Evolutionary conservation across 495 filamentous ascomycete species (phyloP).

Genomic region (Podospora conica): DNA sequence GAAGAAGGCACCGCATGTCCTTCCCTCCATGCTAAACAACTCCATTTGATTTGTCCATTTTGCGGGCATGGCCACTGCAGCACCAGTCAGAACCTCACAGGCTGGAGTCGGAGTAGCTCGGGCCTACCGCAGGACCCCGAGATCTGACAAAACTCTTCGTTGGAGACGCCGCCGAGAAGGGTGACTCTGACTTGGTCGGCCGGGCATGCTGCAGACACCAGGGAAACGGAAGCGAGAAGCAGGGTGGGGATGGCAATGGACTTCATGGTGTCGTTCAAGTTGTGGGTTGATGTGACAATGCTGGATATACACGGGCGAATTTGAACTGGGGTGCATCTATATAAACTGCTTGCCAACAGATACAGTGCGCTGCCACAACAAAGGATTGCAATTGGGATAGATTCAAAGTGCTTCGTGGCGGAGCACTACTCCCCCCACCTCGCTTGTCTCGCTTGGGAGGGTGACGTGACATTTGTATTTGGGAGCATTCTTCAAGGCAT

Average conservation of each 20-base stretch:
- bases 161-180: neutral
- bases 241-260: neutral
- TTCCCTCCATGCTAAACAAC: constrained; percentile 1
- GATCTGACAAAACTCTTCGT: neutral
- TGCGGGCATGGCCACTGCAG: neutral
- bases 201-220: neutral
- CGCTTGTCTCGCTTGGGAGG: neutral
- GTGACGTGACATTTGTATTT: neutral
- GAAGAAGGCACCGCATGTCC: constrained; percentile 2
- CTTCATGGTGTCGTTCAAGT: neutral
- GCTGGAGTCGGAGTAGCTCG: too few relatives aligned
- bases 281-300: neutral
- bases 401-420: neutral
- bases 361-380: too few relatives aligned
- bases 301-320: too few relatives aligned
- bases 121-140: neutral
- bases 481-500: neutral
- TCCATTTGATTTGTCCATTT: neutral
- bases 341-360: too few relatives aligned
- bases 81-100: too few relatives aligned
- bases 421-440: neutral
- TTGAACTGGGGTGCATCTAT: too few relatives aligned
- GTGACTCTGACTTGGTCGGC: neutral
- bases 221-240: neutral
- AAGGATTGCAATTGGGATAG: neutral